Base-by-base conservation (phyloP, 768 basidiomycete species). In the Mycena maculata region DNA sequence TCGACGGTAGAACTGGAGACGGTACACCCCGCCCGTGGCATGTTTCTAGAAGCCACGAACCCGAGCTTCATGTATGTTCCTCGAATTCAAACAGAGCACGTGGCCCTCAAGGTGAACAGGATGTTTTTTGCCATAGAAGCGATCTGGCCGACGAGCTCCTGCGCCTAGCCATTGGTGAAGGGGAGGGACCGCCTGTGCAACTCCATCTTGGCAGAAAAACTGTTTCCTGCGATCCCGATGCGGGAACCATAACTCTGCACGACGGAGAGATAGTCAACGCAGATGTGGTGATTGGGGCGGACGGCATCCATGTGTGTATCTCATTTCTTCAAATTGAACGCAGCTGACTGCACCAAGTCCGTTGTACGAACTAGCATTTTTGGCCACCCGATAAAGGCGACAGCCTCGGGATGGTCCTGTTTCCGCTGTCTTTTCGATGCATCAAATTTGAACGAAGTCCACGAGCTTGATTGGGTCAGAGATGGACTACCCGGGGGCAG, bases 211-310 rank as follows among this genome's bases (percentile, higher is more conserved):
- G 22, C 2, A 47, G 27, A 42, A 63, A 60, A n/a, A 57, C 60
- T 38, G 50, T 59, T 13, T 41, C 48, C 20, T 63, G 67, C 61
- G 30, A 75, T 9, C 23, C 79, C 44, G 75, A 81, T 11, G 63
- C 39, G 0, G 80, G 79, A 22, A 72, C 68, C 22, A 67, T 80
- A 20, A 81, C 79, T 0, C 77, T 83, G 64, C 70, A 71, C 49
- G 72, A 71, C 5, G 82, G 82, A 23, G 74, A 80, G 58, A 72
- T 79, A 42, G 62, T 83, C 2, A 49, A 58, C 2, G 74, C 77
- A 3, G 80, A 83, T 49, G 3, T 65, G 8, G 36, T 65, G 25
- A 27, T 69, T 33, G 68, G 63, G 4, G 68, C 63, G 9, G 68
- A 69, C 22, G 68, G 68, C n/a, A 49, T 69, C n/a, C 53, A 65